Evolutionary conservation across 1,284 basidiomycete genomes (phyloP), one percentile per base, ranked within the genome.

Genomic region (Pseudozyma tsukubaensis): DNA sequence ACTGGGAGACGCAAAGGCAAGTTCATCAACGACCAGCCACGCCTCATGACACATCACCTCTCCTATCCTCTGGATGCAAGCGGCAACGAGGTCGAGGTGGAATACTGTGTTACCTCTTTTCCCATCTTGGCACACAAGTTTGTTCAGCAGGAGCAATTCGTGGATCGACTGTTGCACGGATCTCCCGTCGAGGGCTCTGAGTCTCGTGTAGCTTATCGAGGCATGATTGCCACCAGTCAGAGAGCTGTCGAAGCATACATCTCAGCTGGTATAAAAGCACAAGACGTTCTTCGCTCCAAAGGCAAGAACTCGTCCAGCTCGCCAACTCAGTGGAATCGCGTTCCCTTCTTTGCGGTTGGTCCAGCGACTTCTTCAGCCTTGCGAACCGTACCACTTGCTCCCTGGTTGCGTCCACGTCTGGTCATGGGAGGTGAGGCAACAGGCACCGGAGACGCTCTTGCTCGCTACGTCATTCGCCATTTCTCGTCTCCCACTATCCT

Each of bases 291-390:
- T 1, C 52, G 65, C n/a, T 39, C 55, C 51, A 53, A 64, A 3
- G 56, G 40, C 19, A 66, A 67, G 36, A 55, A 50, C 14, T 62
- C 66, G 5, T 52, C 56, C 36, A 69, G 66, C 34, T 74, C 60
- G 7, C 69, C 69, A 3, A 69, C 69, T 2, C 62, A 65, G 35
- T 81, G 80, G 80, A 72, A 57, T 29, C 68, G 62, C n/a, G 65
- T 76, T 16, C 81, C 81, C 16, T 80, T 81, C 75, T 84, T 82
- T 54, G 78, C 77, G n/a, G 79, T 82, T 2, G 82, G 82, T 0
- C 82, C 79, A 2, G 79, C 82, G 0, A 83, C 82, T 13, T 63
- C 66, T 11, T 75, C 74, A 5, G 70, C 72, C 0, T 54, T 83
- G 1, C 61, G 61, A 6, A 52, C 62, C 4, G 61, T 77, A 7